Conservation (phyloP, 2,329 filamentous ascomycete species). For the Neospermospora avenae region DNA sequence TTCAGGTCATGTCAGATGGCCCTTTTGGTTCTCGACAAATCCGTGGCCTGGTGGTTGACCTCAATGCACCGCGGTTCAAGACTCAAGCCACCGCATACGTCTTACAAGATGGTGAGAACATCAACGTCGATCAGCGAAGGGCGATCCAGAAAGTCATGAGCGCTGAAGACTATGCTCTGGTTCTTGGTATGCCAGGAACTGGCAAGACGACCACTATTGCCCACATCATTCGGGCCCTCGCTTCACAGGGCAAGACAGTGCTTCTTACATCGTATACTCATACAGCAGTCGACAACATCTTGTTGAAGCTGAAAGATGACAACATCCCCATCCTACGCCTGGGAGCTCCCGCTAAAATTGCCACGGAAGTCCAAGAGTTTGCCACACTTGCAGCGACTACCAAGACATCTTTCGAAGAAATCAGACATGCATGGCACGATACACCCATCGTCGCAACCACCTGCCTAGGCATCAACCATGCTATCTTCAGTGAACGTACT, state of each 20-base stretch:
- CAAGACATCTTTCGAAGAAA: constrained; percentile 75
- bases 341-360: constrained; percentile 79
- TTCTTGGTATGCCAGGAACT: constrained; percentile 96
- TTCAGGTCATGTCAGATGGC: constrained; percentile 84
- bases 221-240: constrained; percentile 89
- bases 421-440: constrained; percentile 78
- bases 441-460: constrained; percentile 92
- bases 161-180: constrained; percentile 91
- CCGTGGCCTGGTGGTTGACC: constrained; percentile 76
- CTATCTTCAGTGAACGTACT: constrained; percentile 79
- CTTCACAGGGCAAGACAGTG: constrained; percentile 87
- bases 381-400: constrained; percentile 72
- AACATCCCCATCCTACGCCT: constrained; percentile 79
- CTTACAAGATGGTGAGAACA: constrained; percentile 57
- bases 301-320: constrained; percentile 83
- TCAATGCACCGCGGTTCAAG: constrained; percentile 71
- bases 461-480: constrained; percentile 87
- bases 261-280: constrained; percentile 95
- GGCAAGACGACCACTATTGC: constrained; percentile 98
- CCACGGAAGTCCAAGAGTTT: constrained; percentile 83
- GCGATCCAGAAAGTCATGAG: constrained; percentile 96
- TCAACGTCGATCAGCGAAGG: constrained; percentile 83
- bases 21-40: constrained; percentile 69
- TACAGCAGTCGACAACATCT: constrained; percentile 95
- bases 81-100: constrained; percentile 59